phyloP scores from a whole-genome alignment of 1,139 yeast genomes.

The Neolecta irregularis region DNA sequence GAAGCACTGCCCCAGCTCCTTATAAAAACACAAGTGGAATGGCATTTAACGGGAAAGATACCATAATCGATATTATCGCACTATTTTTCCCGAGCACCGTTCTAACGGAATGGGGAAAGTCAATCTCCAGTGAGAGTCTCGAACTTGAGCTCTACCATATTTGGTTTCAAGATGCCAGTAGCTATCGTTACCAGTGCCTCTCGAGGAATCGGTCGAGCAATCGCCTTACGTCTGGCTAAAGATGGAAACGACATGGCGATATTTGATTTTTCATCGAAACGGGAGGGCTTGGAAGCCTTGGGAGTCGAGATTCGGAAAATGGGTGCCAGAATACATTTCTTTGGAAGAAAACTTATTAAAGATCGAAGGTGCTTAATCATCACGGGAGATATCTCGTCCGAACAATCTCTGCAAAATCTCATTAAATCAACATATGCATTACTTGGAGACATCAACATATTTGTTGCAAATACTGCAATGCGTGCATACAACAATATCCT shows the following conservation, averaged over 20 bases:
- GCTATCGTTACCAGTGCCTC: too few relatives aligned
- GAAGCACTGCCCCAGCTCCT: too few relatives aligned
- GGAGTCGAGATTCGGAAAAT: not conserved
- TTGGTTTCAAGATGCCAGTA: too few relatives aligned
- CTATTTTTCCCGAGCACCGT: too few relatives aligned
- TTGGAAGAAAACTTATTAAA: too few relatives aligned
- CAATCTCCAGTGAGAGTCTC: too few relatives aligned
- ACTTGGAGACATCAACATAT: not conserved
- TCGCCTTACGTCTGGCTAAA: slow-evolving; percentile 2
- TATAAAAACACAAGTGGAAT: too few relatives aligned
- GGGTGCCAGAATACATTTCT: too few relatives aligned
- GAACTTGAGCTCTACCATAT: too few relatives aligned
- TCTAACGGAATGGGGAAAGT: too few relatives aligned
- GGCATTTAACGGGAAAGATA: too few relatives aligned
- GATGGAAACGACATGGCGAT: slow-evolving; percentile 1
- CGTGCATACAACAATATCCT: slow-evolving; percentile 18
- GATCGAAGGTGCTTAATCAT: not conserved
- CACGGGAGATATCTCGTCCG: not conserved
- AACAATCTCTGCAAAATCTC: not conserved
- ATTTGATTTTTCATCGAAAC: not conserved
- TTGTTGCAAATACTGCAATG: slow-evolving; percentile 20
- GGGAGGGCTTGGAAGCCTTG: not conserved
- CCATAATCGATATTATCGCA: too few relatives aligned
- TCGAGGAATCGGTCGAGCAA: slow-evolving; percentile 1
- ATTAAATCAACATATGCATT: not conserved